A percentile compares a stretch with the other conserved stretches of the same genome.
phyloP scores from a whole-genome alignment of 176 grass and related monocot genomes.

The Elaeis guineensis region DNA sequence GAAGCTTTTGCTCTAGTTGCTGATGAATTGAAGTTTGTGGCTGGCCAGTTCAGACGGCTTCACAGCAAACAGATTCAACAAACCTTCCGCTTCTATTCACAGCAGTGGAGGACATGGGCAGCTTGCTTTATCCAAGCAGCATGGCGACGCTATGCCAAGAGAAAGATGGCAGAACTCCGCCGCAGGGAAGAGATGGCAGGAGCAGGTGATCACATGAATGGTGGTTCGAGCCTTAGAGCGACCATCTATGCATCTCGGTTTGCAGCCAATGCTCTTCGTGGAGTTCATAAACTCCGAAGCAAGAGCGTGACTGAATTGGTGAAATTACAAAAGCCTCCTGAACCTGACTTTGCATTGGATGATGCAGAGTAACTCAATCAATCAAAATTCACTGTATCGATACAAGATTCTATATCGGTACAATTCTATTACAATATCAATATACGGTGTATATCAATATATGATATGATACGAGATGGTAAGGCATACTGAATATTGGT shows the following conservation, averaged over 20 bases:
- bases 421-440: too few species aligned
- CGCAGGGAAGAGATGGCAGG: constrained; percentile 7
- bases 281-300: constrained; percentile 65
- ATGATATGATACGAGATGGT: too few species aligned
- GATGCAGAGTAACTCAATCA: constrained; percentile 34
- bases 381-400: too few species aligned
- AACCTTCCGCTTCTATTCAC: constrained; percentile 15
- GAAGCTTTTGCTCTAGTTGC: constrained; percentile 72
- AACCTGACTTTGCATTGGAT: constrained; percentile 60
- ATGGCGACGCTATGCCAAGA: constrained; percentile 8
- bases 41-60: constrained; percentile 88
- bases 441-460: too few species aligned
- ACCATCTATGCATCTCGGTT: constrained; percentile 83
- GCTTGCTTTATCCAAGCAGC: constrained; percentile 18
- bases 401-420: too few species aligned
- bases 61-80: constrained; percentile 64
- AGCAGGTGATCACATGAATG: constrained; percentile 22
- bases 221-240: constrained; percentile 57
- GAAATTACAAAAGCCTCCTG: constrained; percentile 71
- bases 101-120: constrained; percentile 18
- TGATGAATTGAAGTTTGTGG: constrained; percentile 77
- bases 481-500: too few species aligned
- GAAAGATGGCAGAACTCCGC: constrained; percentile 8
- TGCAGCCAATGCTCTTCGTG: constrained; percentile 63
- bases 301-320: constrained; percentile 33